A percentile compares a stretch with the other conserved stretches of the same genome.
These are phyloP conservation scores for Acer saccharum DNA, from an alignment of 345 rosid genomes.

Conservation along the genomic window DNA sequence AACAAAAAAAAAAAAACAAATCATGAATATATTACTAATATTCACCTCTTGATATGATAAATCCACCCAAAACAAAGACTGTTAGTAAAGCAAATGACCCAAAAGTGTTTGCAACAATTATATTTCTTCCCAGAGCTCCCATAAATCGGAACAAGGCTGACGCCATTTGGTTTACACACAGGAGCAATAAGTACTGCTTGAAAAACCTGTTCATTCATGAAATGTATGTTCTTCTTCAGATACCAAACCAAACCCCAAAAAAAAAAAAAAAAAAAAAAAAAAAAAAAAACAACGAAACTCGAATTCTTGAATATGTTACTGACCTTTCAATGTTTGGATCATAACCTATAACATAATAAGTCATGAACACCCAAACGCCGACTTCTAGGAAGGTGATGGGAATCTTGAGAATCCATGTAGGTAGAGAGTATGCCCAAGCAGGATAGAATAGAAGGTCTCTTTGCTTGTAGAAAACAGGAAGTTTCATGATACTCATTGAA, in stretches of 20 bases:
- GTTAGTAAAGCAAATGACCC: conserved; percentile 56
- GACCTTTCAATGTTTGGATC: conserved; percentile 56
- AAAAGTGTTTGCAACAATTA: conserved; percentile 61
- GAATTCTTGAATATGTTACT: not conserved
- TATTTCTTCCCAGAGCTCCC: conserved; percentile 58
- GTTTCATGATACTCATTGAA: conserved; percentile 67
- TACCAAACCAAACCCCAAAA: not conserved
- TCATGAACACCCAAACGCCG: conserved; percentile 55
- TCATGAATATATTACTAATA: not conserved
- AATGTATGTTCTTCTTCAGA: not conserved
- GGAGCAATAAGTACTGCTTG: conserved; percentile 53
- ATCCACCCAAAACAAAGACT: conserved; percentile 59
- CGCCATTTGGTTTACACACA: conserved; percentile 58
- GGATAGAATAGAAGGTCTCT: conserved; percentile 84
- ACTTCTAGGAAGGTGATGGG: conserved; percentile 67
- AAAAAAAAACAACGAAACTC: not conserved
- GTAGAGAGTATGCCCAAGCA: conserved; percentile 86
- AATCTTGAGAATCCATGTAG: conserved; percentile 81
- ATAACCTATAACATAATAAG: conserved; percentile 58
- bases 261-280: too few relatives aligned
- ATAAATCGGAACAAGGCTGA: conserved; percentile 55
- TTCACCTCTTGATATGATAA: conserved; percentile 56
- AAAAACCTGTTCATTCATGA: conserved; percentile 47
- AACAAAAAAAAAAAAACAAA: too few relatives aligned
- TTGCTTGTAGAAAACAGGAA: conserved; percentile 93